Base-by-base conservation (phyloP, 2,329 filamentous ascomycete species). In the Colletotrichum graminicola region DNA sequence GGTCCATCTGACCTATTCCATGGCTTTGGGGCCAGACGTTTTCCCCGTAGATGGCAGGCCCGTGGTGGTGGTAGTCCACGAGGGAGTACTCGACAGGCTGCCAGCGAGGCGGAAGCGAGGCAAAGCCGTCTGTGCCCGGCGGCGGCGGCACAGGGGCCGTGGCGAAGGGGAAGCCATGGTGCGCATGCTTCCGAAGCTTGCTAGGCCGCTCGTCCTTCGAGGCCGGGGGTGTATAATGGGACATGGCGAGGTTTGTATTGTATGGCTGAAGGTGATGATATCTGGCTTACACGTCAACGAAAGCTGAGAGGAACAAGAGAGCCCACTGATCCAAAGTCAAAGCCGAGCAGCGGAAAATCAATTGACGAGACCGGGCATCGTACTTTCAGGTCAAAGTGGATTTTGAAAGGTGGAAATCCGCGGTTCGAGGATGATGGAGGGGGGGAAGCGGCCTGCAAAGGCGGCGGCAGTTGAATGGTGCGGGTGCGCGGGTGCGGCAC, bases 91-190 rank as follows among this genome's bases (percentile, higher is more conserved):
- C 51, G n/a, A 26, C 29, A 62, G 69, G 59, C 68, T 36, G 43
- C 72, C 72, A 73, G 32, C 29, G 59, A 41, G 68, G 68, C 54
- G 54, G 39, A 52, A 65, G 29, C 4, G 49, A 72, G 39, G 66
- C 56, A 52, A 71, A 62, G 34, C n/a, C 18, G 34, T 59, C 47
- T 1, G 55, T 11, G 36, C 51, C 56, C 23, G 47, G n/a, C 5
- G 39, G 14, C 39, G 39, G 39, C 39, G 10, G 29, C 7, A n/a
- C 41, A 29, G 41, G 14, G 12, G 16, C 32, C 14, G 34, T 21
- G 18, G 59, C 10, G 34, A 43, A 57, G 36, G 39, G 32, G 49
- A 47, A 16, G 10, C 39, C 59, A 51, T 63, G 34, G 6, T 64
- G 54, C 2, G 12, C 43, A 12, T 29, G 64, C 39, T 56, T 67